Conservation (phyloP, 192 early-diverging fungal species). For the Geranomyces variabilis region DNA sequence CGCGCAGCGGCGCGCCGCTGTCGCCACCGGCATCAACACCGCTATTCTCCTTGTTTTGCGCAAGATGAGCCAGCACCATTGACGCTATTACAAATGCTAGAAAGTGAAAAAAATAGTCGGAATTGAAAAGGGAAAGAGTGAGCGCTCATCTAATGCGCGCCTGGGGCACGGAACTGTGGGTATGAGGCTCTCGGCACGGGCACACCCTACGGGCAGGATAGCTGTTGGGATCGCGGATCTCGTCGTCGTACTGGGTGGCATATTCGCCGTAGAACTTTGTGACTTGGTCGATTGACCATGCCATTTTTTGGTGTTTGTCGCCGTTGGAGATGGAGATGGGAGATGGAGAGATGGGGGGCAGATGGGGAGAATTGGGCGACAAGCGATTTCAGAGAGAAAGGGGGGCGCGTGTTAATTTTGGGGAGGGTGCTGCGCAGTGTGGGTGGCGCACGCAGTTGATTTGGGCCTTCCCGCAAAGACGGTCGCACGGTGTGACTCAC, state of each 20-base stretch:
- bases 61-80: conserved; percentile 27
- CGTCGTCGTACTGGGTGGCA: conserved; percentile 35
- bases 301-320: background rate
- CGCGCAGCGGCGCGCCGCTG: background rate
- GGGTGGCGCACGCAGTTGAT: too few relatives aligned
- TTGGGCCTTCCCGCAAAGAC: too few relatives aligned
- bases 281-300: conserved; percentile 32
- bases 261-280: conserved; percentile 35
- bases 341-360: too few relatives aligned
- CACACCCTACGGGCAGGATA: conserved; percentile 29
- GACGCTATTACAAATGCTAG: conserved; percentile 25
- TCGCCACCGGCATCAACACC: background rate
- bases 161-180: too few relatives aligned
- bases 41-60: background rate
- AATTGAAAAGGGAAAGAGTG: background rate
- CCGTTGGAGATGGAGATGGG: too few relatives aligned
- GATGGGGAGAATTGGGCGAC: too few relatives aligned
- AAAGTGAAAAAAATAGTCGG: too few relatives aligned
- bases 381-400: too few relatives aligned
- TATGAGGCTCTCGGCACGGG: background rate
- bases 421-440: too few relatives aligned
- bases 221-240: conserved; percentile 20
- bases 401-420: too few relatives aligned
- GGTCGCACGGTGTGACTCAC: too few relatives aligned
- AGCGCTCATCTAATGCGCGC: background rate